phyloP scores from a whole-genome alignment of 352 stramenopile species.

The Globisporangium splendens region DNA sequence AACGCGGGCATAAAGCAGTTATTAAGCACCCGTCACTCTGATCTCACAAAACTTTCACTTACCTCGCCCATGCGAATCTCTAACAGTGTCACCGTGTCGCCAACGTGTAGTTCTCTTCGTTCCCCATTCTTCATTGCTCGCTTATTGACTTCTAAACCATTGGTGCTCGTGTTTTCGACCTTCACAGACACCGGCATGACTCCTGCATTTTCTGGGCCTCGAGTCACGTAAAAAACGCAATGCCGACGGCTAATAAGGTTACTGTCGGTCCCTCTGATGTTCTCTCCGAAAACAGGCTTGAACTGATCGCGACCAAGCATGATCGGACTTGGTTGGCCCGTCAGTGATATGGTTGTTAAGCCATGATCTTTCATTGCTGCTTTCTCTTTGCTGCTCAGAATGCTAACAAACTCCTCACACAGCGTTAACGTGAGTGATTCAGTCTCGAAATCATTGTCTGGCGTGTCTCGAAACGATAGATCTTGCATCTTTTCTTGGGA shows the following conservation, averaged over 20 bases:
- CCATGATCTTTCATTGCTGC: constrained; percentile 44
- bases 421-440: constrained; percentile 31
- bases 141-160: constrained; percentile 62
- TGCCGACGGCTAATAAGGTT: constrained; percentile 58
- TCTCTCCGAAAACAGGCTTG: constrained; percentile 63
- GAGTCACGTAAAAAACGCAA: constrained; percentile 55
- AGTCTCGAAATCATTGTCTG: constrained; percentile 14
- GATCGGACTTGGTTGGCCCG: constrained; percentile 20
- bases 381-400: constrained; percentile 37
- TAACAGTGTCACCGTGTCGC: constrained; percentile 57
- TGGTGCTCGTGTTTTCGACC: constrained; percentile 75
- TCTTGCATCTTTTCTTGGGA: constrained; percentile 69
- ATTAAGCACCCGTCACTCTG: not conserved
- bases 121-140: constrained; percentile 43
- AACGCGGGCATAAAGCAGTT: constrained; percentile 2
- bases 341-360: constrained; percentile 40
- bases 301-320: constrained; percentile 52
- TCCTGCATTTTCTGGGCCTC: constrained; percentile 11
- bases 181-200: constrained; percentile 34
- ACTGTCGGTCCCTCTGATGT: constrained; percentile 48
- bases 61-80: constrained; percentile 46
- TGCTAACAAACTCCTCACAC: constrained; percentile 33
- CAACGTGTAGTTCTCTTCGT: constrained; percentile 36
- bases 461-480: constrained; percentile 58
- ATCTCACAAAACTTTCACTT: constrained; percentile 7